Evolutionary conservation across 164 flowering plant genomes (phyloP), one percentile per base, ranked within the genome.

Genomic region (Kingdonia uniflora): DNA sequence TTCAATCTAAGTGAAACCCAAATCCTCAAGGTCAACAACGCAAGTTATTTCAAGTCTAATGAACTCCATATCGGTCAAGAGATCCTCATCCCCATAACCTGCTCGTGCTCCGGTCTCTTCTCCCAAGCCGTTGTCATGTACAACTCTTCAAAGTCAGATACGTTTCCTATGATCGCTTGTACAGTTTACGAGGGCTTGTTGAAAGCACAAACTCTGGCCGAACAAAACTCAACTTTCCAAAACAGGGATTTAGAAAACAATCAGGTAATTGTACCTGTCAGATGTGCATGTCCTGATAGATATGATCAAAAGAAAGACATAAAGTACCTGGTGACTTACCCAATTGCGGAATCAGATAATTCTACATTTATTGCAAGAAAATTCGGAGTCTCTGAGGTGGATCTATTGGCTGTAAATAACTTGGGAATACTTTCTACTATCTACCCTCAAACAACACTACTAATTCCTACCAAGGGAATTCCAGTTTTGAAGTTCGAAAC

Each of bases 231-330:
- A 14, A 21, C 17, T 39, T 49, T 19, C 5, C 42, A 19, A 25
- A 51, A 43, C 16, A 11, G 26, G 1, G 43, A 37, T 38, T 17
- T 39, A 2, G 26, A 15, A 14, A 48, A 24, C 51, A 53, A 47
- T 22, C 40, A n/a, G 40, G 17, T 72, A 51, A 51, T 19, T 19
- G 72, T 79, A 22, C 80, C 80, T 5, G 25, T 78, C 14, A 59
- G 57, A 57, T 79, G 84, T 42, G 80, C 84, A 2, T 79, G 84
- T 60, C 80, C 79, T 17, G 62, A 49, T 29, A 14, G n/a, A 42
- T 1, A 15, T 43, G 55, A 47, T 1, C 50, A 12, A 2, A 35
- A 37, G 1, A 56, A 39, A 24, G 66, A 72, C 13, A 49, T 69
- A 1, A 46, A 68, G 52, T 72, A 62, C 62, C 71, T 79, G 17